A percentile compares a stretch with the other conserved stretches of the same genome.
Evolutionary conservation across 257 asterid species (phyloP).

Genomic region (Echites panduratus): DNA sequence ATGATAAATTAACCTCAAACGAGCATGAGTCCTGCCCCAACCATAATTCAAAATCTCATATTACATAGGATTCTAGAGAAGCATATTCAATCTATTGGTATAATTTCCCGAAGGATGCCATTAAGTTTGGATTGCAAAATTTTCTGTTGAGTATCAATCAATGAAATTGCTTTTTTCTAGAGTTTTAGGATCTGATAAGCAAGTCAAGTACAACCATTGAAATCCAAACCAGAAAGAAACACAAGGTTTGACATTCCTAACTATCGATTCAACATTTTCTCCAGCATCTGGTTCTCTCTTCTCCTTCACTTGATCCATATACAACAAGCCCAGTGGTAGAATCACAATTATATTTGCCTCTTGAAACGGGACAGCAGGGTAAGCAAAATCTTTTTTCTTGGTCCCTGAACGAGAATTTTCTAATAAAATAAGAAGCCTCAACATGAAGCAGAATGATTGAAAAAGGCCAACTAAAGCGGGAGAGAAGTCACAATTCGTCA

Average conservation of each 20-base stretch:
- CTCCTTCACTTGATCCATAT: neutral
- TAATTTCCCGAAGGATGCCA: neutral
- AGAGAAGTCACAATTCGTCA: neutral
- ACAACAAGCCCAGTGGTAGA: neutral
- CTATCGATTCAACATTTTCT: neutral
- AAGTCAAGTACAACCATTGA: neutral
- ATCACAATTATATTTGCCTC: constrained; percentile 13
- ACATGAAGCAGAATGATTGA: neutral
- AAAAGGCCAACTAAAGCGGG: neutral
- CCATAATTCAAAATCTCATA: neutral
- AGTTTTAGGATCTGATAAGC: neutral
- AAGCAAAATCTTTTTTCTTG: constrained; percentile 78
- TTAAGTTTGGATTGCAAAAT: neutral
- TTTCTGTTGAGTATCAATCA: neutral
- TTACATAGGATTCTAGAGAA: neutral
- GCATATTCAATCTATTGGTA: neutral
- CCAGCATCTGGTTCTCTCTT: neutral
- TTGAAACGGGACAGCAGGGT: constrained; percentile 50
- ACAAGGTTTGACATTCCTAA: neutral
- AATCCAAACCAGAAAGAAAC: neutral
- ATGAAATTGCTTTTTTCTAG: neutral
- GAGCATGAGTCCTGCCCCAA: neutral
- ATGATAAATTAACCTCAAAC: neutral
- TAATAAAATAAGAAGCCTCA: constrained; percentile 8
- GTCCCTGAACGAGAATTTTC: constrained; percentile 52